Percentiles rank a stretch among this genome's conserved stretches.
phyloP scores from a whole-genome alignment of 331 rosid genomes.

The Stylosanthes scabra region DNA sequence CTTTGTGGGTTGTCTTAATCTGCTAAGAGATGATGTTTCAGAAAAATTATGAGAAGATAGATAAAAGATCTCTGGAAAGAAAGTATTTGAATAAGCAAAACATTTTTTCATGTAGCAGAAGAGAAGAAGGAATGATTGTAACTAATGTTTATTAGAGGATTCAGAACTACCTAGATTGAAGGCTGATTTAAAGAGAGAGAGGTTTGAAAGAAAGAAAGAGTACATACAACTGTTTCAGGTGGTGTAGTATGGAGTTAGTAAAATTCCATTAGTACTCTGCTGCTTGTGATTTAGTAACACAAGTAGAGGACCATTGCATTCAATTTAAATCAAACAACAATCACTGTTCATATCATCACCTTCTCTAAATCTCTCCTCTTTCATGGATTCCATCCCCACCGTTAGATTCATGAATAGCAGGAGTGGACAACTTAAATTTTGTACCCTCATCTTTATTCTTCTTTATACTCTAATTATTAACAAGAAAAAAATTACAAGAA shows the following conservation, averaged over 20 bases:
- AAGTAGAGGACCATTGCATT: constrained; percentile 39
- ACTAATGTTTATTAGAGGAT: too few species aligned
- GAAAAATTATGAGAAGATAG: constrained; percentile 21
- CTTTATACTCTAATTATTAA: too few species aligned
- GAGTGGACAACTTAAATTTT: background rate
- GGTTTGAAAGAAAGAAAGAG: constrained; percentile 20
- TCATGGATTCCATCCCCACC: constrained; percentile 39
- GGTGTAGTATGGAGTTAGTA: constrained; percentile 11
- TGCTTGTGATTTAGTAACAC: constrained; percentile 13
- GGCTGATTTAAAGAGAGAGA: constrained; percentile 1
- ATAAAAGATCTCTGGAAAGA: constrained; percentile 11
- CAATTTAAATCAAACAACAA: too few species aligned
- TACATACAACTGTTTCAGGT: constrained; percentile 40
- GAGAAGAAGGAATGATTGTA: constrained; percentile 11
- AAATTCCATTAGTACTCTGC: constrained; percentile 31
- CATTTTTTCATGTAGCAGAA: background rate
- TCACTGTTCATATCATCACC: background rate
- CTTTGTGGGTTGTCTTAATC: too few species aligned
- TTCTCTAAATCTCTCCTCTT: too few species aligned
- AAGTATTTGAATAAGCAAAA: constrained; percentile 1
- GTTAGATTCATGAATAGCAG: constrained; percentile 20
- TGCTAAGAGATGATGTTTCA: too few species aligned
- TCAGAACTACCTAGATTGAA: background rate
- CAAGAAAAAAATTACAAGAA: too few species aligned
- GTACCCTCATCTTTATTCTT: background rate